Base-by-base conservation (phyloP, 805 yeast species). In the Candida germanica region DNA sequence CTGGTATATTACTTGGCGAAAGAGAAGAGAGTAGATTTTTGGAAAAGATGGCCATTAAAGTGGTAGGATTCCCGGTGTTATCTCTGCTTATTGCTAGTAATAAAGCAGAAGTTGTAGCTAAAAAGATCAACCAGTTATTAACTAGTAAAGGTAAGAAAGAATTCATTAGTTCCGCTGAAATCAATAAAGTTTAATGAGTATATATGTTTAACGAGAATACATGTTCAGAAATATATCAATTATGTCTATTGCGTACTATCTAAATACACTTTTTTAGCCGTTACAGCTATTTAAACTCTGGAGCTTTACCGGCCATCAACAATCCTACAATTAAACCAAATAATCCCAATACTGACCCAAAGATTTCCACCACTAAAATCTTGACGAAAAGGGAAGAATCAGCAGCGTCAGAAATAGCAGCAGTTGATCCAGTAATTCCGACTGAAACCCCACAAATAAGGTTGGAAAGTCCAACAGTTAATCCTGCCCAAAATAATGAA, bases 351-450 rank as follows among this genome's bases (percentile, higher is more conserved):
- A 93, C 95, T 15, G 95, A 84, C 23, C 98, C 98, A 56, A 93
- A 93, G 71, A 93, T 93, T 73, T 93, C 98, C 51, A 93, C 83
- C 44, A 93, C 98, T 54, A 93, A 77, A 42, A 93, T 93, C 67
- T 93, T 93, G 45, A 93, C 98, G 53, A 93, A 93, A 47, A 93
- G 71, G 3, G 96, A 76, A 16, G 96, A 80, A 67, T 93, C 97
- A 8, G 98, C 97, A 20, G 98, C 98, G 65, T 93, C 98, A 29
- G 95, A 79, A 43, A 93, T 78, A 26, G 98, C 98, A 23, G 98
- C 98, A n/a, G 97, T 93, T 17, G 98, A 82, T 32, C 98, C 98
- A 11, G 98, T 93, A 43, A 93, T 75, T 45, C 98, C 98, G 32
- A 93, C 98, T 3, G 96, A 91, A 38, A 93, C 71, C 69, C 98